These are phyloP conservation scores for Jaltomata sinuosa DNA, from an alignment of 257 asterid genomes.

Conservation along the genomic window DNA sequence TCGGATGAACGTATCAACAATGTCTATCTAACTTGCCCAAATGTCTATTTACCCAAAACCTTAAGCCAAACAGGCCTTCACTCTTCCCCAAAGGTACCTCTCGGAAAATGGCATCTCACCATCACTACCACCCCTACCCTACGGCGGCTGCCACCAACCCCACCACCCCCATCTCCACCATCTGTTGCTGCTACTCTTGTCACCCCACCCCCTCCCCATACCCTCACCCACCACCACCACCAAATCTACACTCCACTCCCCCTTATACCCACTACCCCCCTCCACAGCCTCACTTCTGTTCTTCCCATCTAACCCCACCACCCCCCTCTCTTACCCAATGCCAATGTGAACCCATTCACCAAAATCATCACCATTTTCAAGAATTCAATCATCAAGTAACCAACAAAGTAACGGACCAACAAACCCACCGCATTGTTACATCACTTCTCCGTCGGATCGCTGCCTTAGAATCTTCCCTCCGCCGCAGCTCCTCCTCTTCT, in stretches of 20 bases:
- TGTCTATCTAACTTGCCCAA: background rate
- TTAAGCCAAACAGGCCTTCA: background rate
- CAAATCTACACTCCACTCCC: conserved; percentile 24
- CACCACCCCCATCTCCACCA: conserved; percentile 17
- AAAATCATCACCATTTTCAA: conserved; percentile 11
- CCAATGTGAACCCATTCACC: conserved; percentile 7
- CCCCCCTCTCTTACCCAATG: conserved; percentile 3
- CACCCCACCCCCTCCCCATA: conserved; percentile 11
- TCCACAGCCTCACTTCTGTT: conserved; percentile 19
- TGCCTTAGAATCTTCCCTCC: conserved; percentile 58
- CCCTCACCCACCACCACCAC: conserved; percentile 26
- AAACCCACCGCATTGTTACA: conserved; percentile 27
- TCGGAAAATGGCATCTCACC: conserved; percentile 45
- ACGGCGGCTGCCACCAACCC: conserved; percentile 14
- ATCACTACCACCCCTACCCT: conserved; percentile 22
- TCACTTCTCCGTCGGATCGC: conserved; percentile 72
- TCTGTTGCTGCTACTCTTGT: conserved; percentile 12
- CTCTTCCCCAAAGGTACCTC: conserved; percentile 10
- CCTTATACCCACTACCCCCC: conserved; percentile 12
- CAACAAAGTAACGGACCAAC: background rate
- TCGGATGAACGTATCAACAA: background rate
- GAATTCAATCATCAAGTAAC: conserved; percentile 7
- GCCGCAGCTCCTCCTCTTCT: conserved; percentile 29
- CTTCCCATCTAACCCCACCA: conserved; percentile 9
- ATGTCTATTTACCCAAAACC: background rate